phyloP scores from a whole-genome alignment of 148 eudicot species.

The Cornus kousa region DNA sequence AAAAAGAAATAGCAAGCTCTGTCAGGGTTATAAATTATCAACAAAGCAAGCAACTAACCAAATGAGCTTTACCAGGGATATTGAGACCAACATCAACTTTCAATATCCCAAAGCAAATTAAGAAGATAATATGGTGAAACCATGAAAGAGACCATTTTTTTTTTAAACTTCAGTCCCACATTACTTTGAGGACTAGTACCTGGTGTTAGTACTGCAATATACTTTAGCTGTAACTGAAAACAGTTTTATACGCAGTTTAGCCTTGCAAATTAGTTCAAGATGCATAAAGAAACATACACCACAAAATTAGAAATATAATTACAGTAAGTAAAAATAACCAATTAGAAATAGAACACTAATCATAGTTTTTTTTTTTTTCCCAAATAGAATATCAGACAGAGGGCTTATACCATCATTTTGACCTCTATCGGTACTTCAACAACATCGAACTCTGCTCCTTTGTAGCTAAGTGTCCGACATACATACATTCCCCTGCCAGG shows the following conservation, averaged over 20 bases:
- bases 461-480: constrained; percentile 94
- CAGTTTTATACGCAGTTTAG: neutral
- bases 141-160: no score
- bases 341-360: neutral
- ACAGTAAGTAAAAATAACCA: neutral
- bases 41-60: neutral
- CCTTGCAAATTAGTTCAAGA: neutral
- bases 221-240: neutral
- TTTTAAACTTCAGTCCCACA: no score
- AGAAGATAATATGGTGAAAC: neutral
- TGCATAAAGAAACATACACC: neutral
- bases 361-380: neutral
- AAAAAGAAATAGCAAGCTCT: no score
- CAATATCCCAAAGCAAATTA: neutral
- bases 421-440: constrained; percentile 84
- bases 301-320: neutral
- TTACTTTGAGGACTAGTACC: no score
- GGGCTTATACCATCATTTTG: constrained; percentile 67
- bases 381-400: neutral
- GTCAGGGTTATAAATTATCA: no score
- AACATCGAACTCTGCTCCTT: constrained; percentile 94
- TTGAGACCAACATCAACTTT: neutral
- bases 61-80: neutral
- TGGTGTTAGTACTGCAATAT: no score
- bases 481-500: constrained; percentile 91